Evolutionary conservation across 202 grass and related monocot species (phyloP).

Genomic region (Thinopyrum obtusiflorum): DNA sequence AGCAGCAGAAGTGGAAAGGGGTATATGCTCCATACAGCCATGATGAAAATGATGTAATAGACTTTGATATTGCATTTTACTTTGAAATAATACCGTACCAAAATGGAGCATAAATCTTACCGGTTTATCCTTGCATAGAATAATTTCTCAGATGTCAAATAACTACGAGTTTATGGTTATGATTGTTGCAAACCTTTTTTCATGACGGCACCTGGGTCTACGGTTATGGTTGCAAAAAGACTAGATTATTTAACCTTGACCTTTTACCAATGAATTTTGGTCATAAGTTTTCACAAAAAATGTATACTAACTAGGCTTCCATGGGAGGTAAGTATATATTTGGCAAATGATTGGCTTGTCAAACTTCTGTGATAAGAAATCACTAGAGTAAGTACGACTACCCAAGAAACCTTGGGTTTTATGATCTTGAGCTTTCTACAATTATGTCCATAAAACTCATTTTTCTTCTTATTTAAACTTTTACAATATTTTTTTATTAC

Average conservation of each 20-base stretch:
- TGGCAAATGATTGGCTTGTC: neutral
- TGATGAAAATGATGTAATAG: constrained; percentile 27
- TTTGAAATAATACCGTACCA: neutral
- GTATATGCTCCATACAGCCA: constrained; percentile 6
- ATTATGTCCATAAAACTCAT: neutral
- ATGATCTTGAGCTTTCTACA: neutral
- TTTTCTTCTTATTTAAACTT: neutral
- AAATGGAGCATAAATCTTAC: neutral
- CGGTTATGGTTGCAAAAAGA: neutral
- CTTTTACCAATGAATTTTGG: neutral
- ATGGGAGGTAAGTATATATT: no score
- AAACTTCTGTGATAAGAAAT: neutral
- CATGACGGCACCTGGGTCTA: neutral
- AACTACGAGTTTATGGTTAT: neutral
- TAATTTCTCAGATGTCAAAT: neutral
- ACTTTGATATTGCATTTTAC: constrained; percentile 4
- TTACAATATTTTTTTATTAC: neutral
- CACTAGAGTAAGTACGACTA: neutral
- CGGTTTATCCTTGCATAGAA: neutral
- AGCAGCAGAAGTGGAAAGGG: constrained; percentile 12
- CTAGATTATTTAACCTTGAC: neutral
- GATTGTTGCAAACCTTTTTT: neutral
- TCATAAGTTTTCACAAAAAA: neutral
- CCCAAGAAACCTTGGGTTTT: neutral
- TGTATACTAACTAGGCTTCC: no score